A percentile compares a stretch with the other conserved stretches of the same genome.
phyloP scores from a whole-genome alignment of 1,139 yeast species.

The Kodamaea anthophila region DNA sequence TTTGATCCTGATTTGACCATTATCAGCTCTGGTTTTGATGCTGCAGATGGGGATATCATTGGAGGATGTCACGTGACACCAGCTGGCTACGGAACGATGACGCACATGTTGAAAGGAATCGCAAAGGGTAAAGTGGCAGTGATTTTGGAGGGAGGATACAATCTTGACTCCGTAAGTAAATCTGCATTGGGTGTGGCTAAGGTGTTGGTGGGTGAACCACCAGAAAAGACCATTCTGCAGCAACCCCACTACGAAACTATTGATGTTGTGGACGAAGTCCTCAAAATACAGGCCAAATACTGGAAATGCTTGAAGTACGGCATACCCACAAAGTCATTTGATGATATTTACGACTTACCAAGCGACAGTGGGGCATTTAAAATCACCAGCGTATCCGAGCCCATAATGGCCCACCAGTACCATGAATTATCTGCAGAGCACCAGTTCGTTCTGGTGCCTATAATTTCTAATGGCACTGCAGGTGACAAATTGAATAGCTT shows the following conservation, averaged over 20 bases:
- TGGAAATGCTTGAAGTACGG: slow-evolving; percentile 89
- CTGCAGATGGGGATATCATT: slow-evolving; percentile 96
- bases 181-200: slow-evolving; percentile 92
- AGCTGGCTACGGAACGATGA: slow-evolving; percentile 94
- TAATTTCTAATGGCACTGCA: slow-evolving; percentile 27
- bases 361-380: slow-evolving; percentile 21
- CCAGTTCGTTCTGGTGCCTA: slow-evolving; percentile 64
- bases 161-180: slow-evolving; percentile 80
- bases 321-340: slow-evolving; percentile 31
- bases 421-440: slow-evolving; percentile 47
- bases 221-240: slow-evolving; percentile 58
- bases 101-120: slow-evolving; percentile 80
- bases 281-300: slow-evolving; percentile 72
- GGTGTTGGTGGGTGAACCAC: slow-evolving; percentile 91
- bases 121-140: slow-evolving; percentile 88
- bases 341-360: slow-evolving; percentile 34
- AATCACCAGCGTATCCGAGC: slow-evolving; percentile 43
- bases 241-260: slow-evolving; percentile 74
- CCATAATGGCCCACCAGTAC: slow-evolving; percentile 68
- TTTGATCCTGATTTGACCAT: slow-evolving; percentile 90
- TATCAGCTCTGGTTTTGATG: slow-evolving; percentile 94
- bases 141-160: slow-evolving; percentile 94
- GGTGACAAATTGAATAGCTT: slow-evolving; percentile 25
- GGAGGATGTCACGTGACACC: slow-evolving; percentile 98
- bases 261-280: slow-evolving; percentile 82